Base-by-base conservation (phyloP, 2,329 filamentous ascomycete genomes). In the Phialophora expanda region DNA sequence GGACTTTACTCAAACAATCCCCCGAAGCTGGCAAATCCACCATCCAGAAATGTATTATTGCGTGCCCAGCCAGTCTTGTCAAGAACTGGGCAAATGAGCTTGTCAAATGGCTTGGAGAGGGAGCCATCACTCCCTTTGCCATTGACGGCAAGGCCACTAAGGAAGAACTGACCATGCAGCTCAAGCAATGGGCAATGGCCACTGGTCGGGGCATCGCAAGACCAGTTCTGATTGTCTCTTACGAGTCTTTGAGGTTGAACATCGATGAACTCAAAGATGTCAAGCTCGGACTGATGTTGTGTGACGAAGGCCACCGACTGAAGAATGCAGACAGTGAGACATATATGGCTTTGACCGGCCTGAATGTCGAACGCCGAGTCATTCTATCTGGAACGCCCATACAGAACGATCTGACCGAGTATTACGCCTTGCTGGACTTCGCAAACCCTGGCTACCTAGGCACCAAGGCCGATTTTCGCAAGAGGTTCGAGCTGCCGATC, bases 11-110 rank as follows among this genome's bases (percentile, higher is more conserved):
- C 17, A 98, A 97, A 77, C 95, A 99, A 75, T 96, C 93, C 0
- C 92, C 95, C 0, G 92, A 97, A 48, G 92, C 94, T n/a, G 95
- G 95, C 22, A 97, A 93, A 76, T 80, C 90, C 0, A 96, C 92
- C 0, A 97, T 99, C 53, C 92, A 97, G 73, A 99, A 99, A 77
- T 96, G 93, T 60, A 92, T 99, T 48, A 96, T 99, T 72, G 95
- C 93, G 11, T 99, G 95, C 72, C 95, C 95, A 0, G 97, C 95
- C 1, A 98, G 93, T 85, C 82, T 99, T 77, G 95, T 99, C 34
- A 89, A 92, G 70, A 99, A 99, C 74, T 99, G 95, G 95, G 95
- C 94, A 54, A 98, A 98, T 74, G 95, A 99, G 78, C 81, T 99
- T 54, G 87, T 90, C 4, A 99, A 99, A 82, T 99, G 95, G 95